Conservation (phyloP, 257 asterid species). For the Ilex aquifolium region DNA sequence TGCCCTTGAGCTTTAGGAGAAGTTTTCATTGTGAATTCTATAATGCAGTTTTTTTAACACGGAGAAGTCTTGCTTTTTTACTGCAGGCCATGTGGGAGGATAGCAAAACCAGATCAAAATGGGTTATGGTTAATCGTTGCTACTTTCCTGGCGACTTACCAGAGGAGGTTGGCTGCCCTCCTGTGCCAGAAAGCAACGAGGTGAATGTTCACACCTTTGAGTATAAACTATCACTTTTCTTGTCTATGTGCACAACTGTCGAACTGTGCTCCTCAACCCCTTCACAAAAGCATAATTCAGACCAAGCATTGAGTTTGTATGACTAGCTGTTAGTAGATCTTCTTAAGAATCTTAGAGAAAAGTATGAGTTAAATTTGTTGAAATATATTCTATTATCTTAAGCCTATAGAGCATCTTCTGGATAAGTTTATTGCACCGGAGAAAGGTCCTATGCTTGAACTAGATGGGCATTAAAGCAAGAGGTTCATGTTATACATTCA, state of each 20-base stretch:
- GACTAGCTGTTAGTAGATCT: not conserved
- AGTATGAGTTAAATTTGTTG: no score
- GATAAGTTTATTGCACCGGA: not conserved
- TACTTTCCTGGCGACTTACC: slow-evolving; percentile 95
- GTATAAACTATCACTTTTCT: not conserved
- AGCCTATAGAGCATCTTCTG: not conserved
- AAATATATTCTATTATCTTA: not conserved
- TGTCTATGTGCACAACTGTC: slow-evolving; percentile 1
- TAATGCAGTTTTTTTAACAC: no score
- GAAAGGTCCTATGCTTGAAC: not conserved
- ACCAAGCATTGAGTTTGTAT: not conserved
- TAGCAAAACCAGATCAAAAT: slow-evolving; percentile 44
- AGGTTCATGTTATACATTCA: slow-evolving; percentile 1
- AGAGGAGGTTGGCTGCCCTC: slow-evolving; percentile 86
- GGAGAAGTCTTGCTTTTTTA: slow-evolving; percentile 13
- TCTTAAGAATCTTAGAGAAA: not conserved
- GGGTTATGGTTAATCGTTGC: slow-evolving; percentile 69
- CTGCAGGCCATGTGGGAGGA: slow-evolving; percentile 97
- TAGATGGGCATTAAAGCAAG: not conserved
- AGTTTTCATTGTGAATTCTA: no score
- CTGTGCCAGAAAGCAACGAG: slow-evolving; percentile 86
- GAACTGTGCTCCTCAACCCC: not conserved
- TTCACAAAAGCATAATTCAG: not conserved
- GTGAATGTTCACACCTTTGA: slow-evolving; percentile 27
- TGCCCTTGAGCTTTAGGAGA: no score